Percentiles rank a stretch among this genome's conserved stretches.
Evolutionary conservation across 495 filamentous ascomycete genomes (phyloP).

Genomic region (Lasiosphaeris hirsuta): DNA sequence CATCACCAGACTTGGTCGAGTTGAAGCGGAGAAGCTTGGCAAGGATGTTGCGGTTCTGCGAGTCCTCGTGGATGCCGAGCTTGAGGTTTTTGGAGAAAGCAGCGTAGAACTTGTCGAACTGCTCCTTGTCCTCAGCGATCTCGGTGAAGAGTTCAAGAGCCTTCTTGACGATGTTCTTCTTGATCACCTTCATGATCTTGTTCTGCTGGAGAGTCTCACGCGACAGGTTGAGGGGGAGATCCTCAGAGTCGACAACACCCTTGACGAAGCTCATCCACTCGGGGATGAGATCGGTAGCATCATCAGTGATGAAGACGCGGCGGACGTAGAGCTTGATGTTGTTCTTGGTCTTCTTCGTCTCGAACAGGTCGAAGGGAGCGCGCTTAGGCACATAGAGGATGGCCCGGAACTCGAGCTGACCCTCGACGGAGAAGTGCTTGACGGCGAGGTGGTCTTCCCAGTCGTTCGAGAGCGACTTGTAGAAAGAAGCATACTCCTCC

Average conservation of each 20-base stretch:
- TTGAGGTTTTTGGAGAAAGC: slow-evolving; percentile 99
- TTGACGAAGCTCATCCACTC: slow-evolving; percentile 99
- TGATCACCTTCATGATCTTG: slow-evolving; percentile 99
- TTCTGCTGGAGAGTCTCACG: slow-evolving; percentile 99
- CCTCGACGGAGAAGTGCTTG: slow-evolving; percentile 99
- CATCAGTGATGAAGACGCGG: slow-evolving; percentile 99
- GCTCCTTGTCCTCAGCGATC: slow-evolving; percentile 98
- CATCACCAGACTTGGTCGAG: slow-evolving; percentile 98
- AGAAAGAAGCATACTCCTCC: slow-evolving; percentile 98
- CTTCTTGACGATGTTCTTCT: slow-evolving; percentile 99
- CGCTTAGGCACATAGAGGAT: slow-evolving; percentile 99
- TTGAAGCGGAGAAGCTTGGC: slow-evolving; percentile 98
- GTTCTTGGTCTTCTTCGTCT: slow-evolving; percentile 99
- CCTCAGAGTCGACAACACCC: slow-evolving; percentile 99
- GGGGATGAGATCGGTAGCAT: slow-evolving; percentile 97
- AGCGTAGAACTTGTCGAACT: slow-evolving; percentile 99
- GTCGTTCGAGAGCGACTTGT: slow-evolving; percentile 99
- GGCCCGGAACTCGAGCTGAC: slow-evolving; percentile 99
- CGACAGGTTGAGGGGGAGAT: slow-evolving; percentile 97
- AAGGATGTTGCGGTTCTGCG: slow-evolving; percentile 88
- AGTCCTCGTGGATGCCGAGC: slow-evolving; percentile 99
- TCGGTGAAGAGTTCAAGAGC: slow-evolving; percentile 97
- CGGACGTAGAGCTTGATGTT: slow-evolving; percentile 99
- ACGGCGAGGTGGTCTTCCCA: slow-evolving; percentile 99
- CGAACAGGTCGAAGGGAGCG: slow-evolving; percentile 98